Evolutionary conservation across 331 rosid genomes (phyloP).

Genomic region (Saraca asoca): DNA sequence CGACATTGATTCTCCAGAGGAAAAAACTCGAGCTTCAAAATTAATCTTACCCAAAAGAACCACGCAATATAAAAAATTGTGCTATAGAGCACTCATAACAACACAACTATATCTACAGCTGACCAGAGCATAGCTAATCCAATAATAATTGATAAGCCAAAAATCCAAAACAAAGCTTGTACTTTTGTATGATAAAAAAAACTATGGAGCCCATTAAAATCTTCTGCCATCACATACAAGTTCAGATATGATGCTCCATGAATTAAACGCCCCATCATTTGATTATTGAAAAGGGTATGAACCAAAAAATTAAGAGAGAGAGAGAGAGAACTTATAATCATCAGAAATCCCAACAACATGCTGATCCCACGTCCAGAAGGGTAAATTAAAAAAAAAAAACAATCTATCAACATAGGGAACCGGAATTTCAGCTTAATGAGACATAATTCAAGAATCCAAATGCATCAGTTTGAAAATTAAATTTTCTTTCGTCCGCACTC

Average conservation of each 20-base stretch:
- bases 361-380: not conserved
- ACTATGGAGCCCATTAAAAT: not conserved
- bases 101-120: no score
- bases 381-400: not conserved
- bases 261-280: constrained; percentile 4
- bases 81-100: no score
- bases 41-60: no score
- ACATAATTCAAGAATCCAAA: not conserved
- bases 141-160: not conserved
- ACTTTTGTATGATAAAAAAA: not conserved
- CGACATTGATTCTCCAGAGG: not conserved
- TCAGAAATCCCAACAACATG: not conserved
- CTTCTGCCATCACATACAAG: not conserved
- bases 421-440: not conserved
- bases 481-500: no score
- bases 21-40: not conserved
- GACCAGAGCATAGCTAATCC: not conserved
- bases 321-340: not conserved
- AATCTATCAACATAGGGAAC: not conserved
- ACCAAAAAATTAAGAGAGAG: no score
- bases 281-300: not conserved
- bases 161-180: constrained; percentile 3
- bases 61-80: constrained; percentile 10
- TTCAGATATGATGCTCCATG: not conserved
- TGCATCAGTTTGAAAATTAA: not conserved